These are phyloP conservation scores for Persicaria maculosa DNA, from an alignment of 148 eudicot genomes.

Conservation along the genomic window DNA sequence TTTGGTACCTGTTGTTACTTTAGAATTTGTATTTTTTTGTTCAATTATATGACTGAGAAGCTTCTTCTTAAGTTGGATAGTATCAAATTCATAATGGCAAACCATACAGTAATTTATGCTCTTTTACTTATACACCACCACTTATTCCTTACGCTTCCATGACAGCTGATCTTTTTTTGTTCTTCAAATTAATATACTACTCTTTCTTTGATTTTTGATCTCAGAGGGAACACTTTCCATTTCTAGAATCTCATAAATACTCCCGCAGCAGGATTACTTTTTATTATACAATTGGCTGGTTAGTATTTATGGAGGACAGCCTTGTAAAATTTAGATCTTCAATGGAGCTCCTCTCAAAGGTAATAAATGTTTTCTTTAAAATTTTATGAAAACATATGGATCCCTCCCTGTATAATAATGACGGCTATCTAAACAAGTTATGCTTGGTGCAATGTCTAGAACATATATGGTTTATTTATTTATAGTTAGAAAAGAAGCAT, in stretches of 20 bases:
- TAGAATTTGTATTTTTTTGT: neutral
- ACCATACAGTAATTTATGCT: conserved; percentile 54
- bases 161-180: conserved; percentile 7
- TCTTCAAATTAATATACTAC: conserved; percentile 8
- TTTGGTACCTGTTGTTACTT: neutral
- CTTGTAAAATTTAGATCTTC: conserved; percentile 59
- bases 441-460: neutral
- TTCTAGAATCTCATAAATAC: conserved; percentile 57
- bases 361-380: conserved; percentile 9
- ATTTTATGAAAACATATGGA: neutral
- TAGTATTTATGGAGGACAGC: conserved; percentile 77
- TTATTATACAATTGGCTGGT: conserved; percentile 60
- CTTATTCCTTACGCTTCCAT: neutral
- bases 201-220: conserved; percentile 2
- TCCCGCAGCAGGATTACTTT: conserved; percentile 85
- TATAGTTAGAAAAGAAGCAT: neutral
- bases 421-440: neutral
- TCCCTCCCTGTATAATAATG: neutral
- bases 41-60: conserved; percentile 81
- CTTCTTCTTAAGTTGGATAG: conserved; percentile 77
- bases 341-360: conserved; percentile 75
- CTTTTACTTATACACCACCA: neutral
- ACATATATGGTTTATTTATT: neutral
- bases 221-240: conserved; percentile 77
- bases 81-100: conserved; percentile 54